phyloP scores from a whole-genome alignment of 805 yeast species.

The Nadsonia fulvescens region DNA sequence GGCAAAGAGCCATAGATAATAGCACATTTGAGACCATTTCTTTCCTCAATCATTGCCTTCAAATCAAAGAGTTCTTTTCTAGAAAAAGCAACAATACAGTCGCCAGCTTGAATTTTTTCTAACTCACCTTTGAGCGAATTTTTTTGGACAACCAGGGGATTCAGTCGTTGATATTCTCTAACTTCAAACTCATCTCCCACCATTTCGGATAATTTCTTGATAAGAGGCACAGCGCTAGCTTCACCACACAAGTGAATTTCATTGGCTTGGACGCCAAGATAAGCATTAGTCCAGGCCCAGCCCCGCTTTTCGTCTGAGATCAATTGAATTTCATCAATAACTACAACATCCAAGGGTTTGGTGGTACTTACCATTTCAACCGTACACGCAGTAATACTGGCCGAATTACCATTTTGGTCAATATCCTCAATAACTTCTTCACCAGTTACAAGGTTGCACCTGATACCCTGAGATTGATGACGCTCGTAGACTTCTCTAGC shows the following conservation, averaged over 20 bases:
- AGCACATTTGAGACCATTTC: slow-evolving; percentile 50
- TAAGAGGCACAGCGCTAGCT: slow-evolving; percentile 55
- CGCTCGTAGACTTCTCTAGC: slow-evolving; percentile 86
- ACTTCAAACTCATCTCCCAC: slow-evolving; percentile 75
- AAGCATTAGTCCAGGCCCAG: slow-evolving; percentile 85
- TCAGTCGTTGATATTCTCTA: slow-evolving; percentile 55
- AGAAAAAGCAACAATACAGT: slow-evolving; percentile 78
- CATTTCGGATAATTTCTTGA: slow-evolving; percentile 35
- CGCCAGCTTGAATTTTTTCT: slow-evolving; percentile 42
- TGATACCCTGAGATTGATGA: slow-evolving; percentile 43
- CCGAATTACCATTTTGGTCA: slow-evolving; percentile 51
- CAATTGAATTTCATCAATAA: slow-evolving; percentile 95
- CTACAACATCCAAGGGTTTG: slow-evolving; percentile 63
- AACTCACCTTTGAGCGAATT: slow-evolving; percentile 18
- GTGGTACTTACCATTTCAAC: slow-evolving; percentile 77
- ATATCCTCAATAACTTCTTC: slow-evolving; percentile 68
- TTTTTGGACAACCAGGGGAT: slow-evolving; percentile 41
- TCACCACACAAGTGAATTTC: slow-evolving; percentile 93
- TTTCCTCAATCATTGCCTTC: slow-evolving; percentile 50
- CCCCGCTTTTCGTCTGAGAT: slow-evolving; percentile 66
- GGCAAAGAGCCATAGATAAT: slow-evolving; percentile 92
- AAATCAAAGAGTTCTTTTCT: slow-evolving; percentile 51
- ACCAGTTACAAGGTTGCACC: slow-evolving; percentile 86
- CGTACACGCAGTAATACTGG: slow-evolving; percentile 70
- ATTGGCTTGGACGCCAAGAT: slow-evolving; percentile 69